A percentile compares a stretch with the other conserved stretches of the same genome.
phyloP scores from a whole-genome alignment of 805 yeast genomes.

The Candida corydali region DNA sequence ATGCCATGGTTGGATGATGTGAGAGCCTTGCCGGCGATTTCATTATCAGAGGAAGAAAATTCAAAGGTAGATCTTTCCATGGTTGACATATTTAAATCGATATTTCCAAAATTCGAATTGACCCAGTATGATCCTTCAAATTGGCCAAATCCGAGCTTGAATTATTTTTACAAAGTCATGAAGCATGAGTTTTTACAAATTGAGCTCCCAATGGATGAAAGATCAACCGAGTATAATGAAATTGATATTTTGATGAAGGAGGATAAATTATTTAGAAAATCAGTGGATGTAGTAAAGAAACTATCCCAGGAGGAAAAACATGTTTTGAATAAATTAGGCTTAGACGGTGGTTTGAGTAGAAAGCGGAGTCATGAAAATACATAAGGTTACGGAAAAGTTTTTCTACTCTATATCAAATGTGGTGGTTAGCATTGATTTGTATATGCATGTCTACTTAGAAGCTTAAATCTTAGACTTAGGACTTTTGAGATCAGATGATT shows the following conservation, averaged over 20 bases:
- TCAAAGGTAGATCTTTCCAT: constrained; percentile 13
- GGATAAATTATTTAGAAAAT: constrained; percentile 17
- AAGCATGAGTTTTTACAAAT: constrained; percentile 63
- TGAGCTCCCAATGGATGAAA: constrained; percentile 14
- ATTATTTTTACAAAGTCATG: constrained; percentile 60
- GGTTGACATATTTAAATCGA: constrained; percentile 17
- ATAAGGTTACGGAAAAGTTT: too few relatives aligned
- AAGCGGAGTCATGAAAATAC: too few relatives aligned
- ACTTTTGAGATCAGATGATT: too few relatives aligned
- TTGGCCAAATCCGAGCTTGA: constrained; percentile 61
- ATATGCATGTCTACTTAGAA: too few relatives aligned
- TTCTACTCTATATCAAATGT: too few relatives aligned
- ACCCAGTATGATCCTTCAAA: constrained; percentile 52
- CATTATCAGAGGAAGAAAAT: constrained; percentile 11
- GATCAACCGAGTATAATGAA: constrained; percentile 1
- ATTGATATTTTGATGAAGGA: constrained; percentile 12
- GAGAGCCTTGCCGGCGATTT: constrained; percentile 53
- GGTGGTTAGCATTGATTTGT: too few relatives aligned
- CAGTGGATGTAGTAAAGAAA: constrained; percentile 11
- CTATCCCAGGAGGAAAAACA: constrained; percentile 6
- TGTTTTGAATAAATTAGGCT: constrained; percentile 11
- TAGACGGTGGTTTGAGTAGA: constrained; percentile 9
- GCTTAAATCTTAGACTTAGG: too few relatives aligned
- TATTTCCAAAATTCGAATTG: constrained; percentile 39
- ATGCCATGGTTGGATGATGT: constrained; percentile 77